Evolutionary conservation across 192 early-diverging fungal genomes (phyloP), one percentile per base, ranked within the genome.

Genomic region (Gryganskiella cystojenkinii): DNA sequence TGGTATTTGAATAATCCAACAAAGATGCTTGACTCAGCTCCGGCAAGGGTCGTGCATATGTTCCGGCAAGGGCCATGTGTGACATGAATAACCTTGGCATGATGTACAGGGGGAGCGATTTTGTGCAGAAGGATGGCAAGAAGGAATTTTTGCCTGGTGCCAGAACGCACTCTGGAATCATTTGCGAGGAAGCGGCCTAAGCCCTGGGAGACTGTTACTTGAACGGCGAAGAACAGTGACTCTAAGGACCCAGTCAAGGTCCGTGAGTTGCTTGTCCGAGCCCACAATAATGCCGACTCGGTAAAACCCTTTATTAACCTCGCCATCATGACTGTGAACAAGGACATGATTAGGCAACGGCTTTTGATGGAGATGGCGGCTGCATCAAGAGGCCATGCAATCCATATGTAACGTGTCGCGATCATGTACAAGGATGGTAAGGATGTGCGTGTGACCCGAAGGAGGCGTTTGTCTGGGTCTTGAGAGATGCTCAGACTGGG

Each of bases 161-260:
- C 53, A 67, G 44, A 76, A 83, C 42, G 88, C 90, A 4, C 90
- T 90, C 51, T 37, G 75, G 45, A 85, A 91, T 40, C 83, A 86
- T 11, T n/a, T 81, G 91, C 30, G 82, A 87, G 37, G 69, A 81
- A 13, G 85, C 84, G 15, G 81, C 63, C 79, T 84, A 80, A 50
- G 82, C 92, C 52, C 67, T 95, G 50, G 94, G 93, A 9, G 93
- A 89, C 60, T 95, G 94, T 57, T 95, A 91, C 63, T 86, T 91
- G 35, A 92, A 94, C 68, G 93, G 92, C 31, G 88, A 91, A n/a
- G 67, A 92, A 91, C 15, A 87, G 93, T 7, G 13, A 13, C 37
- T 82, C 76, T 30, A 86, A 86, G 57, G 72, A 85, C 43, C 70
- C 81, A 7, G 70, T 50, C 25, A 64, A 81, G 60, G 86, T 83